These are phyloP conservation scores for Rosa multiflora DNA, from an alignment of 306 rosid species.

Conservation along the genomic window DNA sequence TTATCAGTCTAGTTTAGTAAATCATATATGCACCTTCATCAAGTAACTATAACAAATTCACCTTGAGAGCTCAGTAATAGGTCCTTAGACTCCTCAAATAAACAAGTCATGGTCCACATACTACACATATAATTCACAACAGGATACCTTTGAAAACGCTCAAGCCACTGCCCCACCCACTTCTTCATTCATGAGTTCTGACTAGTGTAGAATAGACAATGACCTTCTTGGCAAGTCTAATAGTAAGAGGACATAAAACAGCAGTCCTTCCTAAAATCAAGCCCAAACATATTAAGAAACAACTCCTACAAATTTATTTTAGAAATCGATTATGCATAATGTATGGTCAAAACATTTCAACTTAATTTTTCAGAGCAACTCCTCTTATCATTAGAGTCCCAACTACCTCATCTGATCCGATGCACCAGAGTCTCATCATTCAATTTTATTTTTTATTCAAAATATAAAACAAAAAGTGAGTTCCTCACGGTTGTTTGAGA, in stretches of 20 bases:
- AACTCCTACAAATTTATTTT: neutral
- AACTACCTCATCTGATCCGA: neutral
- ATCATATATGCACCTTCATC: neutral
- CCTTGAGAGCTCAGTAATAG: neutral
- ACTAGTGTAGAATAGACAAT: neutral
- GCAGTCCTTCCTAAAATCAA: conserved; percentile 7
- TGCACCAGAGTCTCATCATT: neutral
- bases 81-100: neutral
- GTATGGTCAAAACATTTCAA: neutral
- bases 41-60: neutral
- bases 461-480: neutral
- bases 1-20: conserved; percentile 5
- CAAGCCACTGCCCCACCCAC: conserved; percentile 11
- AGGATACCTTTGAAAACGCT: neutral
- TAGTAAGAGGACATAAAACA: conserved; percentile 4
- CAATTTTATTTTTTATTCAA: no score
- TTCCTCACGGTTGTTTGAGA: neutral
- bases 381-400: neutral
- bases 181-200: conserved; percentile 12
- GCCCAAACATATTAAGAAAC: neutral
- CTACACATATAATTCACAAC: neutral
- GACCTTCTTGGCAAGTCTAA: conserved; percentile 7
- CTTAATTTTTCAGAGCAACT: neutral
- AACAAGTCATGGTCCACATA: neutral
- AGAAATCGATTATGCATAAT: neutral